Evolutionary conservation across 805 yeast genomes (phyloP).

Genomic region (Starmerella apicola): DNA sequence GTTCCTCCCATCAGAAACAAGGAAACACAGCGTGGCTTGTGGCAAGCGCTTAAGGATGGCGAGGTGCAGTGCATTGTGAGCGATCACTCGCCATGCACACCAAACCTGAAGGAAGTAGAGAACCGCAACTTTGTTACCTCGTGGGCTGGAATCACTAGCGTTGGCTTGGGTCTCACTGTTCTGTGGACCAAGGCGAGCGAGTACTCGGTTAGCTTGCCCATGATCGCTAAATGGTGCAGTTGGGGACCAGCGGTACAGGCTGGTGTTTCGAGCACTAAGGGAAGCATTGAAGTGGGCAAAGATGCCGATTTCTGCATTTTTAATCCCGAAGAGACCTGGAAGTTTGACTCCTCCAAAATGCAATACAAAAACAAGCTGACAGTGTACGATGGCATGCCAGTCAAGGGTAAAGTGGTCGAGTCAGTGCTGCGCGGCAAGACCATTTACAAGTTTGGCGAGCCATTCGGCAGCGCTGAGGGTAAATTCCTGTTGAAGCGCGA

Average conservation of each 20-base stretch:
- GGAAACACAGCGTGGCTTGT: slow-evolving; percentile 54
- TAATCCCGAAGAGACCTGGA: slow-evolving; percentile 48
- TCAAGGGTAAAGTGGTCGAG: slow-evolving; percentile 64
- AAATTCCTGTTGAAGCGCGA: slow-evolving; percentile 16
- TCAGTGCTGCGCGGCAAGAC: slow-evolving; percentile 68
- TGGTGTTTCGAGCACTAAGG: slow-evolving; percentile 63
- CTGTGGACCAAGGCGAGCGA: slow-evolving; percentile 53
- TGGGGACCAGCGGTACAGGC: slow-evolving; percentile 76
- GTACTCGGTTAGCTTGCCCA: slow-evolving; percentile 39
- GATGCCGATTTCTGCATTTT: slow-evolving; percentile 86
- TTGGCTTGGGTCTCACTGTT: slow-evolving; percentile 79
- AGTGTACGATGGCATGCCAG: slow-evolving; percentile 62
- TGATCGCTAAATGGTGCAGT: slow-evolving; percentile 70
- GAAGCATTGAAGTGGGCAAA: slow-evolving; percentile 55
- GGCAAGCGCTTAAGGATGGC: slow-evolving; percentile 61
- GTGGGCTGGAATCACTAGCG: slow-evolving; percentile 94
- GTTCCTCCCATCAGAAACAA: slow-evolving; percentile 88
- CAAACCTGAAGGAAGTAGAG: slow-evolving; percentile 69
- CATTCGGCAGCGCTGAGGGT: slow-evolving; percentile 16
- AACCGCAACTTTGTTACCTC: slow-evolving; percentile 82
- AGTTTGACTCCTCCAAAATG: slow-evolving; percentile 26
- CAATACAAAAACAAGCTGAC: slow-evolving; percentile 78
- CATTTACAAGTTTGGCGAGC: slow-evolving; percentile 36
- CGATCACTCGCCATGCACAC: slow-evolving; percentile 94
- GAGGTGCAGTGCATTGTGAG: slow-evolving; percentile 77